Evolutionary conservation across 371 early-diverging fungal species (phyloP), one percentile per base, ranked within the genome.

Genomic region (Rhizopus delemar): DNA sequence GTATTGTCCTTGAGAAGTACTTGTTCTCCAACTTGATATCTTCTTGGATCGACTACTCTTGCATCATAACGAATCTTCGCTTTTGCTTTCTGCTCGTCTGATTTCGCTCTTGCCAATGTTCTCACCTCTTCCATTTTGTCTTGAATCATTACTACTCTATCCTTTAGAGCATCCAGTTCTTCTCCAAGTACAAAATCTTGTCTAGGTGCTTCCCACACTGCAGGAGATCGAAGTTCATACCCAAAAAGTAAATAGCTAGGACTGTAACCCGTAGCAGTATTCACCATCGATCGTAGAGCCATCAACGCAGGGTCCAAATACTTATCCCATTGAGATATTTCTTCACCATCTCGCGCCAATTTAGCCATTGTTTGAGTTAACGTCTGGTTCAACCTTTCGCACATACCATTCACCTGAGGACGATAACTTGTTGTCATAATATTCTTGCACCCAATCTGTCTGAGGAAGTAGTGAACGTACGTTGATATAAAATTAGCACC

Each of bases 401-500:
- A 72, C 12, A 68, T 46, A 0, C 75, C 74, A 65, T 74, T 75
- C 0, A 50, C 59, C 53, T 75, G 70, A 0, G 73, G 73, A 22
- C 66, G 41, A 49, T 66, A 71, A 7, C 63, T 57, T 0, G 75
- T 66, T 6, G 68, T 67, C 28, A 61, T 58, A 0, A 59, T 31
- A 35, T 57, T 60, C 22, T 46, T 46, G 22, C 71, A 67, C 0
- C 60, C 65, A 0, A 78, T 11, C 4, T 31, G 13, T 13, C 12
- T 36, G 0, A 68, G 48, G 11, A 41, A 56, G 29, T 12, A 8
- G 4, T 57, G 28, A 1, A 65, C 48, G 12, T 66, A 59, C 3
- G 29, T 53, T 0, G 68, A 59, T 5, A 38, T 67, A 32, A 70
- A 71, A 32, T 66, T 65, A 0, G 66, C 28, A 6, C 76, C 70